These are phyloP conservation scores for Colletotrichum orbiculare DNA, from an alignment of 2,329 filamentous ascomycete genomes.

Conservation along the genomic window DNA sequence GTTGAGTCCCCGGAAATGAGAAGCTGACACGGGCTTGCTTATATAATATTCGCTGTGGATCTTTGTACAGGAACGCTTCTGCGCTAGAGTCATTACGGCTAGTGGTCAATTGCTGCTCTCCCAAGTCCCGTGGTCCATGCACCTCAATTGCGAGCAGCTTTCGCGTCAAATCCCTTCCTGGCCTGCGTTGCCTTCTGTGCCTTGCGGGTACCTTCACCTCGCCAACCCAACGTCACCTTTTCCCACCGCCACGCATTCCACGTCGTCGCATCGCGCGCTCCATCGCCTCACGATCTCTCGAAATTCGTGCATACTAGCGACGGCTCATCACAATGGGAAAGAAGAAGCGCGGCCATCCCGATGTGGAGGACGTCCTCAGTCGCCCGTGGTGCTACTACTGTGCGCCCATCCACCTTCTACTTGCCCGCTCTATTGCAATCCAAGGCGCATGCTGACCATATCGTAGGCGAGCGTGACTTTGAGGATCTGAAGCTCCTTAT, in stretches of 20 bases:
- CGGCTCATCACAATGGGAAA: constrained; percentile 74
- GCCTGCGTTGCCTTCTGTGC: background rate
- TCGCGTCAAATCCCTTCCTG: constrained; percentile 36
- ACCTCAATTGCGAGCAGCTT: constrained; percentile 22
- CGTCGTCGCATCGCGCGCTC: background rate
- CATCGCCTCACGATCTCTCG: background rate
- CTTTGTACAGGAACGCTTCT: background rate
- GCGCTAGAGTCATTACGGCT: background rate
- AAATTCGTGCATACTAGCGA: background rate
- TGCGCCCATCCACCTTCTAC: constrained; percentile 46
- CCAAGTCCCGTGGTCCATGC: constrained; percentile 14
- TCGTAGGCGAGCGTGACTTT: constrained; percentile 87
- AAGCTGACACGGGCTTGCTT: background rate
- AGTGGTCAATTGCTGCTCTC: constrained; percentile 21
- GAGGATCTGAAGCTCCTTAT: constrained; percentile 97
- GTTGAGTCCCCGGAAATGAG: too few relatives aligned
- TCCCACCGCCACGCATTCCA: constrained; percentile 9
- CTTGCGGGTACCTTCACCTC: constrained; percentile 5
- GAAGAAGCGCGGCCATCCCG: constrained; percentile 87
- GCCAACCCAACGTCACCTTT: constrained; percentile 15
- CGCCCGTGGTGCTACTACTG: constrained; percentile 99
- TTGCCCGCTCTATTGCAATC: background rate
- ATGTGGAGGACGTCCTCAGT: constrained; percentile 86
- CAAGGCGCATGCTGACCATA: constrained; percentile 39
- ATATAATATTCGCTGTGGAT: background rate